Base-by-base conservation (phyloP, 140 eudicot genomes). In the Erigeron philadelphicus region DNA sequence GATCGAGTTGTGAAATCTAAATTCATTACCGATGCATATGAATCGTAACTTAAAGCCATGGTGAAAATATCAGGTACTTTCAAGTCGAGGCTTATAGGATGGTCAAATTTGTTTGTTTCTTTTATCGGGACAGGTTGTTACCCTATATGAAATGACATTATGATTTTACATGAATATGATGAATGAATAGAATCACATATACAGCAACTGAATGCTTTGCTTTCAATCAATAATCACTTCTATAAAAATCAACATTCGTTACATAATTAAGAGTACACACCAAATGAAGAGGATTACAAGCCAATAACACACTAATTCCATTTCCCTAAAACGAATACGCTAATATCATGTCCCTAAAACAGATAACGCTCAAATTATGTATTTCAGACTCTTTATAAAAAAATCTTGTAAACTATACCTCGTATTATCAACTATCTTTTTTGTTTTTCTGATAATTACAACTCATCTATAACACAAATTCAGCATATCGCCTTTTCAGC, bases 231-330 rank as follows among this genome's bases (percentile, higher is more conserved):
- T 55, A 64, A 12, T 19, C 42, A 19, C 56, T n/a, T 65, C 31
- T 25, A 35, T 57, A 50, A 7, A 15, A 44, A 25, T 70, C 74
- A 49, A 52, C 65, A 61, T 49, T 76, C 19, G 12, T 76, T 62
- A 70, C 61, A 61, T 60, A 21, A 68, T 9, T 50, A 76, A 63
- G 54, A 70, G 55, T 31, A 55, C 77, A 77, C 81, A 47, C 77
- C 77, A 71, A 71, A 64, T 47, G 57, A 70, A 43, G 23, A 71
- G 12, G 63, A 45, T 57, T 77, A 57, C 64, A 77, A 77, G 25
- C 70, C 56, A 77, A 71, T 10, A 71, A 65, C 57, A 49, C 72
- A 44, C 25, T 50, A 55, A 58, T 38, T 31, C 23, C 42, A 9
- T 10, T n/a, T 12, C 64, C 61, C 59, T 19, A 48, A 68, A 65